phyloP scores from a whole-genome alignment of 2,329 filamentous ascomycete genomes.

The Tympanopsis confertula region DNA sequence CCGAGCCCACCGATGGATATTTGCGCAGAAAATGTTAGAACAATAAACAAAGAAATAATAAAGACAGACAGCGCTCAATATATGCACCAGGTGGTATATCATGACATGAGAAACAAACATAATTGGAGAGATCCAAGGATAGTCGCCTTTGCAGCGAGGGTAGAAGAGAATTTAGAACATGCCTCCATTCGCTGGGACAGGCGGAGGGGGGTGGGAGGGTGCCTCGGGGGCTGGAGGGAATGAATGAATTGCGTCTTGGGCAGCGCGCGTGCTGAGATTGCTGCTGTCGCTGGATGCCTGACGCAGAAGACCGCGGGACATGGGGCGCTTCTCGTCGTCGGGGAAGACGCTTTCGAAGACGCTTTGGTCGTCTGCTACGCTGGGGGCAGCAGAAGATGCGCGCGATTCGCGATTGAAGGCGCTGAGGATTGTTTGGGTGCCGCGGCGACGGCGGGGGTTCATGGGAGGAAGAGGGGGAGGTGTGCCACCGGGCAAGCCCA shows the following conservation, averaged over 20 bases:
- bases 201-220: conserved; percentile 17
- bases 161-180: conserved; percentile 18
- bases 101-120: not conserved
- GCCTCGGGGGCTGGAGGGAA: conserved; percentile 13
- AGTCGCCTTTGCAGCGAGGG: not conserved
- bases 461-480: conserved; percentile 19
- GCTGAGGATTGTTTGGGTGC: conserved; percentile 24
- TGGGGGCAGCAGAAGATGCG: conserved; percentile 13
- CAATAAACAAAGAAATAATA: not conserved
- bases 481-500: conserved; percentile 9
- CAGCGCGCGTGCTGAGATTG: not conserved
- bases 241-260: not conserved
- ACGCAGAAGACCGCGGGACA: not conserved
- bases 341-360: not conserved
- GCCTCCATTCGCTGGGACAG: conserved; percentile 16
- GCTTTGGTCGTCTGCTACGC: conserved; percentile 15
- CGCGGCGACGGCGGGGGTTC: conserved; percentile 43
- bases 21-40: not conserved
- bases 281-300: not conserved
- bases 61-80: not conserved
- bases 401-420: conserved; percentile 21
- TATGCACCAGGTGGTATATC: not conserved
- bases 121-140: not conserved
- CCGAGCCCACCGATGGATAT: not conserved
- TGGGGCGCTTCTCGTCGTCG: not conserved